Evolutionary conservation across 352 stramenopile genomes (phyloP).

Genomic region (Proteromonas lacertae): DNA sequence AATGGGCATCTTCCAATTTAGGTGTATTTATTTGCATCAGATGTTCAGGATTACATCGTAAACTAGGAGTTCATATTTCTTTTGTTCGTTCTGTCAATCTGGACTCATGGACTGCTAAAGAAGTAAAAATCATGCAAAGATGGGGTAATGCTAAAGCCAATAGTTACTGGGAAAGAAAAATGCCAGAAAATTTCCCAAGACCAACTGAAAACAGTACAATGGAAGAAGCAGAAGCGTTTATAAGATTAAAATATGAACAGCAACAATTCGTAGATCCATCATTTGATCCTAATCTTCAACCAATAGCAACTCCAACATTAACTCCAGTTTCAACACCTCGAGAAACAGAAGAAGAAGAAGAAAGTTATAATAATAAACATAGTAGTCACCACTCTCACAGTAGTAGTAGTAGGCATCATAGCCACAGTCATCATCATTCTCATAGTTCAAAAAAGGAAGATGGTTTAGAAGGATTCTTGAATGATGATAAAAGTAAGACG

Average conservation of each 20-base stretch:
- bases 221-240: background rate
- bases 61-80: slow-evolving; percentile 20
- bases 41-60: slow-evolving; percentile 54
- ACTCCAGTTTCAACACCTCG: too few relatives aligned
- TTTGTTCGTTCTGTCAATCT: slow-evolving; percentile 14
- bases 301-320: too few relatives aligned
- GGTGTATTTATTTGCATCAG: slow-evolving; percentile 64
- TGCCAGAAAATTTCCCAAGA: background rate
- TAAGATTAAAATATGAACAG: slow-evolving; percentile 1
- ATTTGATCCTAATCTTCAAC: too few relatives aligned
- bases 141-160: slow-evolving; percentile 3
- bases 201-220: slow-evolving; percentile 1
- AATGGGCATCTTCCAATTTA: slow-evolving; percentile 50
- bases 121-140: slow-evolving; percentile 4
- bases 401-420: too few relatives aligned
- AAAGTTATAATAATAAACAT: too few relatives aligned
- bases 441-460: too few relatives aligned
- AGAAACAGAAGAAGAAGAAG: too few relatives aligned
- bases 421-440: too few relatives aligned
- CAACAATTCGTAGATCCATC: too few relatives aligned
- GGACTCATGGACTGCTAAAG: slow-evolving; percentile 6
- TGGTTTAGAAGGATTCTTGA: too few relatives aligned
- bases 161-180: slow-evolving; percentile 10
- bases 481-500: too few relatives aligned
- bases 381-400: too few relatives aligned